A percentile compares a stretch with the other conserved stretches of the same genome.
Conservation (phyloP, 768 basidiomycete genomes). For the Russula sp. region DNA sequence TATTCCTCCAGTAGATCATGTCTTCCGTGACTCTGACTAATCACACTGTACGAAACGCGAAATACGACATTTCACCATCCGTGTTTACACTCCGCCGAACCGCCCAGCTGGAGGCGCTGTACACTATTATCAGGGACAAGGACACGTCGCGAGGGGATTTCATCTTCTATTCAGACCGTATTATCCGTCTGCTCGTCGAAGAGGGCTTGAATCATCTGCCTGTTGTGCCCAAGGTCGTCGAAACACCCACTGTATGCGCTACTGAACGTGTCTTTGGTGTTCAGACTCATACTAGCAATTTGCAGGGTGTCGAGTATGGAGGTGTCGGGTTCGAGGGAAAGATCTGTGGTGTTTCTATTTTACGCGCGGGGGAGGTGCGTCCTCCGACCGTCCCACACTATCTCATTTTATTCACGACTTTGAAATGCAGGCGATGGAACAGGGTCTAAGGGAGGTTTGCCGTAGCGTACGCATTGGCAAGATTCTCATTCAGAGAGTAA, state of each 20-base stretch:
- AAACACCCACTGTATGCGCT: slow-evolving; percentile 66
- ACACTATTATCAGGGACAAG: slow-evolving; percentile 91
- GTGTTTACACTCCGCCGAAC: slow-evolving; percentile 90
- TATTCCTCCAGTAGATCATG: neutral
- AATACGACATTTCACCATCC: slow-evolving; percentile 51
- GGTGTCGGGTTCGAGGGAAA: slow-evolving; percentile 95
- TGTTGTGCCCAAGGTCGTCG: slow-evolving; percentile 66
- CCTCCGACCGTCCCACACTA: neutral
- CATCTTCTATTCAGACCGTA: slow-evolving; percentile 90
- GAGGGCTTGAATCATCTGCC: slow-evolving; percentile 86
- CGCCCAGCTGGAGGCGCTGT: slow-evolving; percentile 88
- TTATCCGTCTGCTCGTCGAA: slow-evolving; percentile 78
- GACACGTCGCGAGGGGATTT: slow-evolving; percentile 90
- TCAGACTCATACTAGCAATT: neutral
- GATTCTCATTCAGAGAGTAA: slow-evolving; percentile 92
- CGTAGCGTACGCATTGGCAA: slow-evolving; percentile 93
- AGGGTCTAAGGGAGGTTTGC: slow-evolving; percentile 92
- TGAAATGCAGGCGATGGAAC: slow-evolving; percentile 82
- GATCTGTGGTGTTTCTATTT: slow-evolving; percentile 93
- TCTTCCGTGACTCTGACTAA: slow-evolving; percentile 1
- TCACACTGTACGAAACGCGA: neutral
- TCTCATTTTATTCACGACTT: neutral
- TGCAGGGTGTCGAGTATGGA: slow-evolving; percentile 70
- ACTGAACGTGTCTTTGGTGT: neutral
- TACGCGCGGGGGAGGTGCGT: slow-evolving; percentile 84